Conservation (phyloP, 495 filamentous ascomycete species). For the Talaromyces trachyspermus region DNA sequence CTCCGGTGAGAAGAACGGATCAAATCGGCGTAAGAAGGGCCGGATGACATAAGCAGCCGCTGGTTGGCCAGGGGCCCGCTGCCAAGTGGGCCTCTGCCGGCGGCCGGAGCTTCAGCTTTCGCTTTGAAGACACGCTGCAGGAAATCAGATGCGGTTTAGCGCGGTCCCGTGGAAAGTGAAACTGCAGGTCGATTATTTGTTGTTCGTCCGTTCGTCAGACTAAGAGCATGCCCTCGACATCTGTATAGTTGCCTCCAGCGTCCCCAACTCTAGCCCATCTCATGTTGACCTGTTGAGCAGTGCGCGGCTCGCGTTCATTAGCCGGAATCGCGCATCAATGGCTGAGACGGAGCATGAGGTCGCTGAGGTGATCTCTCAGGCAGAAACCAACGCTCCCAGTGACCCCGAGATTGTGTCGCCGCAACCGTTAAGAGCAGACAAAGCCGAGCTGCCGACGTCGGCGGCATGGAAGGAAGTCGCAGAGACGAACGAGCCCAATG, state of each 20-base stretch:
- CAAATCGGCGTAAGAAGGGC: constrained; percentile 3
- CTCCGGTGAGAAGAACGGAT: constrained; percentile 27
- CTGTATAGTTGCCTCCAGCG: background rate
- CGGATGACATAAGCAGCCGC: background rate
- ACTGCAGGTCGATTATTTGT: background rate
- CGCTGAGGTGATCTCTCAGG: constrained; percentile 24
- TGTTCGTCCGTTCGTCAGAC: background rate
- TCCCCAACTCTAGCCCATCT: constrained; percentile 10
- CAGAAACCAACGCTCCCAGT: constrained; percentile 24
- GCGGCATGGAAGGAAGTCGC: constrained; percentile 21
- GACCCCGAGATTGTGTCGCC: constrained; percentile 21
- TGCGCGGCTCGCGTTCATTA: constrained; percentile 20
- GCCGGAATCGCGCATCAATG: constrained; percentile 36
- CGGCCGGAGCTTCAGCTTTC: background rate
- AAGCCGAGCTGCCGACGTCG: constrained; percentile 24
- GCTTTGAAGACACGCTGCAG: constrained; percentile 22
- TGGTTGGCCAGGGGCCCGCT: background rate
- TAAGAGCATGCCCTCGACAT: background rate
- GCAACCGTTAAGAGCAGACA: constrained; percentile 22
- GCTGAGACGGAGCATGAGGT: constrained; percentile 31
- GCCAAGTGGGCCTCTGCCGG: background rate
- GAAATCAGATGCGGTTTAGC: too few species aligned
- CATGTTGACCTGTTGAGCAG: constrained; percentile 22
- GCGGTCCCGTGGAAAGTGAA: too few species aligned
- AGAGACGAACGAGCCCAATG: constrained; percentile 9